Evolutionary conservation across 306 rosid genomes (phyloP).

Genomic region (Hippophae rhamnoides): DNA sequence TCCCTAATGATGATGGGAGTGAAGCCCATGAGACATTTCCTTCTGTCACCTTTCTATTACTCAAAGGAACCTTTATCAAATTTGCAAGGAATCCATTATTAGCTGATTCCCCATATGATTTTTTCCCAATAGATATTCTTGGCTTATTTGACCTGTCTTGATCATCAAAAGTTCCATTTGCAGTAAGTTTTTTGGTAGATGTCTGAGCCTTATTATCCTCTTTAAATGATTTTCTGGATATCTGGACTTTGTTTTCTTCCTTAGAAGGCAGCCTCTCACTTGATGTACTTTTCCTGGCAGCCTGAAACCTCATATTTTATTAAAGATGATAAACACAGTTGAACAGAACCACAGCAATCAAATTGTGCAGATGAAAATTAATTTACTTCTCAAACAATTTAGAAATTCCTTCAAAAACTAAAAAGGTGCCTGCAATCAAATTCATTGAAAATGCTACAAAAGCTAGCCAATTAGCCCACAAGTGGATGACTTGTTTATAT

Average conservation of each 20-base stretch:
- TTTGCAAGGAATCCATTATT: slow-evolving; percentile 55
- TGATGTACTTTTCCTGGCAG: slow-evolving; percentile 74
- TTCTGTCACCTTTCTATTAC: slow-evolving; percentile 57
- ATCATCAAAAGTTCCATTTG: slow-evolving; percentile 47
- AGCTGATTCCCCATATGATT: slow-evolving; percentile 45
- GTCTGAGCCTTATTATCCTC: slow-evolving; percentile 53
- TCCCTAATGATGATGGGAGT: slow-evolving; percentile 76
- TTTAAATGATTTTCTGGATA: slow-evolving; percentile 36
- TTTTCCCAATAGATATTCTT: slow-evolving; percentile 48
- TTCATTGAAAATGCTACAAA: too few relatives aligned
- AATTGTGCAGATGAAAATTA: slow-evolving; percentile 3
- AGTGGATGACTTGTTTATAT: too few relatives aligned
- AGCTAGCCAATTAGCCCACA: too few relatives aligned
- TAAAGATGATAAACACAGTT: slow-evolving; percentile 12
- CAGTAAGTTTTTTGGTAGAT: slow-evolving; percentile 40
- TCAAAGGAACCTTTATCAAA: slow-evolving; percentile 60
- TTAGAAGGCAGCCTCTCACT: slow-evolving; percentile 56
- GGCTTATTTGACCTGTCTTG: slow-evolving; percentile 48
- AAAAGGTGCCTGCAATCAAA: too few relatives aligned
- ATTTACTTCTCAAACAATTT: neutral
- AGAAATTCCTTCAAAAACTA: neutral
- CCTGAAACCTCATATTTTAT: slow-evolving; percentile 27
- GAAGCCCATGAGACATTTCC: slow-evolving; percentile 73
- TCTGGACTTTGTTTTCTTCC: slow-evolving; percentile 54
- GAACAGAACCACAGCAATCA: neutral